Base-by-base conservation (phyloP, 2,329 filamentous ascomycete species). In the Metarhizium brunneum region DNA sequence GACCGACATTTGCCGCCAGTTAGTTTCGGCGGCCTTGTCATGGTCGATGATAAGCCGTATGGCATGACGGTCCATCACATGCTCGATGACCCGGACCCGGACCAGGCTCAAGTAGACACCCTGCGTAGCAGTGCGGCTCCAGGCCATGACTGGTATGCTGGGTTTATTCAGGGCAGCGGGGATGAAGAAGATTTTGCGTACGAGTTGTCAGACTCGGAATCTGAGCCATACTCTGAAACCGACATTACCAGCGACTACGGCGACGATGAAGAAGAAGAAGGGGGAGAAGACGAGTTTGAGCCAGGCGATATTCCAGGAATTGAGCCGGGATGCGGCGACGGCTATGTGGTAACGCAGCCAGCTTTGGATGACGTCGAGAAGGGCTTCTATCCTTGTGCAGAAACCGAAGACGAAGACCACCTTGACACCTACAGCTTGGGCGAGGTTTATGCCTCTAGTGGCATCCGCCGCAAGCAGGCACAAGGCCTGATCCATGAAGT, bases 1-100 rank as follows among this genome's bases (percentile, higher is more conserved):
- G 84, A 91, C 60, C 85, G 88, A 48, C 92, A 96, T 66, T 76
- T 96, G 2, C 91, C 92, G 6, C 90, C 92, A 2, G 92, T 95
- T 3, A 95, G 90, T 36, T 91, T 95, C 62, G 92, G 92, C 13
- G 92, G 92, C 8, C 79, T 96, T 4, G 84, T 97, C 45, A 74
- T 94, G 36, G 84, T 97, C 2, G 91, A 97, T 65, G 84, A 88
- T 55, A 85, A 87, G 68, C 83, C 89, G 0, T 94, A 91, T 64
- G 92, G 92, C 13, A 94, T 97, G 89, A 96, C 90, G 25, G 92
- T 97, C 0, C 92, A 97, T 65, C 92, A 97, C 69, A 92, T 97
- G 84, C 82, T 97, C 2, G 92, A 96, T 75, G 81, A 85, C 56
- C 82, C 81, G 1, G 80, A 81, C 3, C 69, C 71, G 54, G 73